Percentiles rank a stretch among this genome's conserved stretches.
These are phyloP conservation scores for Isoetes taiwanensis DNA, from an alignment of 75 land plant genomes.

Conservation along the genomic window DNA sequence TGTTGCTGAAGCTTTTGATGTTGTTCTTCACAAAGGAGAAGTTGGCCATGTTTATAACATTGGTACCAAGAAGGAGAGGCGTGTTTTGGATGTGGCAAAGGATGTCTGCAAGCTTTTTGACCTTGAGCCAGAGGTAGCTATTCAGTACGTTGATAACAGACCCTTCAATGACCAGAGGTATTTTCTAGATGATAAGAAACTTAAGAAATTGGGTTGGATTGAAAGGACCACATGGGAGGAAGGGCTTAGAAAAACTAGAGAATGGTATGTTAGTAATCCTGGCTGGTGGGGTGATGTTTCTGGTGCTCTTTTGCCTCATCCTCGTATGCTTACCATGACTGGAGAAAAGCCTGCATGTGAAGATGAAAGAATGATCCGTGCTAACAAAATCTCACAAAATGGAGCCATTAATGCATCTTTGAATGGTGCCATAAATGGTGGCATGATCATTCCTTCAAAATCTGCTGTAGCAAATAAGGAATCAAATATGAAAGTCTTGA, in stretches of 20 bases:
- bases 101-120: conserved; percentile 5
- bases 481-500: neutral
- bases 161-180: conserved; percentile 11
- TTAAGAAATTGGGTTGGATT: conserved; percentile 17
- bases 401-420: neutral
- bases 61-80: conserved; percentile 5
- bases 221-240: conserved; percentile 27
- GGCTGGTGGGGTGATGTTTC: conserved; percentile 31
- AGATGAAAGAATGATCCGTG: neutral
- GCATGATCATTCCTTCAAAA: conserved; percentile 2
- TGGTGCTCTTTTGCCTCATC: conserved; percentile 13
- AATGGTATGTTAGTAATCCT: conserved; percentile 21
- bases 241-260: conserved; percentile 20
- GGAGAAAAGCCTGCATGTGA: neutral
- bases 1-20: conserved; percentile 7
- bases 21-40: conserved; percentile 3
- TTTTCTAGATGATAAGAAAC: conserved; percentile 22
- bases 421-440: neutral
- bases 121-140: neutral
- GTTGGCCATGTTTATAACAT: conserved; percentile 7
- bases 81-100: conserved; percentile 1
- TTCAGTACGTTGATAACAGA: conserved; percentile 4
- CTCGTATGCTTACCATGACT: conserved; percentile 5
- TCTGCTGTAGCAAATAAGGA: neutral
- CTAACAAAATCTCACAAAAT: neutral